phyloP scores from a whole-genome alignment of 1,284 basidiomycete species.

The Amylostereum chailletii region DNA sequence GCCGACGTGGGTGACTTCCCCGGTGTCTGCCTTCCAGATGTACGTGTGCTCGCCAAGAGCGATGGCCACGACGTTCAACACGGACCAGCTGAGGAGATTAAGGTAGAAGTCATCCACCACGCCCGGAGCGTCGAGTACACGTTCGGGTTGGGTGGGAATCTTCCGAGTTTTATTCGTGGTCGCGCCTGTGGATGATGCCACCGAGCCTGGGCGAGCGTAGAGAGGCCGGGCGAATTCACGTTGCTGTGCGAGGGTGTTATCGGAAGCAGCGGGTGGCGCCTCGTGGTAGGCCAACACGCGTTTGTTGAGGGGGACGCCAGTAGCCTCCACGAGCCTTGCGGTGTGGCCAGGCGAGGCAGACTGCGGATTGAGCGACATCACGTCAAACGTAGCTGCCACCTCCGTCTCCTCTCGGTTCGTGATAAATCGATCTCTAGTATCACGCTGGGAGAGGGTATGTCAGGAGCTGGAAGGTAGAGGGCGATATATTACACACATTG shows the following conservation, averaged over 20 bases:
- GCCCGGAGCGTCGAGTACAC: conserved; percentile 91
- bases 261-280: conserved; percentile 57
- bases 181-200: conserved; percentile 53
- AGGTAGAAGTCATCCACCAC: conserved; percentile 97
- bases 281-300: conserved; percentile 76
- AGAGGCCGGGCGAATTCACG: conserved; percentile 67
- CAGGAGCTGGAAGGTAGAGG: conserved; percentile 4
- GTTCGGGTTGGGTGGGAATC: conserved; percentile 78
- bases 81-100: conserved; percentile 89
- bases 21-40: conserved; percentile 91
- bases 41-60: conserved; percentile 80
- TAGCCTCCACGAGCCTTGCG: conserved; percentile 63
- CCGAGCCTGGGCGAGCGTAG: conserved; percentile 55
- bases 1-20: conserved; percentile 71
- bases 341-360: conserved; percentile 67
- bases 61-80: conserved; percentile 81
- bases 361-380: conserved; percentile 51
- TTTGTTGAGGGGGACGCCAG: conserved; percentile 64
- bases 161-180: conserved; percentile 64
- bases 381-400: conserved; percentile 55
- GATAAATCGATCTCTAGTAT: conserved; percentile 66
- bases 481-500: not conserved
- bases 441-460: conserved; percentile 18
- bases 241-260: conserved; percentile 61
- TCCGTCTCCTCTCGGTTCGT: conserved; percentile 51